These are phyloP conservation scores for Metschnikowia cerradonensis DNA, from an alignment of 805 yeast genomes.

Conservation along the genomic window DNA sequence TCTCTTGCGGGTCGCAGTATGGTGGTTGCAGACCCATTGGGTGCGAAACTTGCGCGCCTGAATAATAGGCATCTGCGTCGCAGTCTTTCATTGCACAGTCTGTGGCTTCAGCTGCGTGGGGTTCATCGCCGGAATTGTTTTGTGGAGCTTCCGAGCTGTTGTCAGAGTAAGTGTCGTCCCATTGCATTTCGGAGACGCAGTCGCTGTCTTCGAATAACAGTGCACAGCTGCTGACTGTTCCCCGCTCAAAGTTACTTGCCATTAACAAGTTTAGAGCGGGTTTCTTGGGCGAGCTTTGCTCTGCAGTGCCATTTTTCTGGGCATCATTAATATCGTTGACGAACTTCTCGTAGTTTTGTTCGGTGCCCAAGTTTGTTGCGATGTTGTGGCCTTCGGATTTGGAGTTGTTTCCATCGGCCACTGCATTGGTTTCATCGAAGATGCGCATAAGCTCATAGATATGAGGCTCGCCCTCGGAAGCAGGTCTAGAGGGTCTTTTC, in stretches of 20 bases:
- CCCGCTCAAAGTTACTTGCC: not conserved
- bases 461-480: too few relatives aligned
- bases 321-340: not conserved
- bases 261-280: not conserved
- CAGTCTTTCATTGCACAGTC: slow-evolving; percentile 2
- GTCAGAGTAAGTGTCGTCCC: not conserved
- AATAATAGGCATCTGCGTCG: not conserved
- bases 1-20: not conserved
- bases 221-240: too few relatives aligned
- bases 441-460: too few relatives aligned
- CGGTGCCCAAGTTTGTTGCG: not conserved
- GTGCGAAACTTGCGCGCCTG: slow-evolving; percentile 1
- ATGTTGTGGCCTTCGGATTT: not conserved
- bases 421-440: not conserved
- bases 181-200: not conserved
- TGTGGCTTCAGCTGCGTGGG: not conserved
- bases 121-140: not conserved
- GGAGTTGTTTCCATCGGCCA: not conserved
- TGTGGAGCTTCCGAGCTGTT: not conserved
- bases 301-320: not conserved
- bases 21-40: not conserved
- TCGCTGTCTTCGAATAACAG: too few relatives aligned
- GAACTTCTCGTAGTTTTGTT: not conserved
- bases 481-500: too few relatives aligned
- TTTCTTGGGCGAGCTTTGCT: not conserved